phyloP scores from a whole-genome alignment of 1,284 basidiomycete genomes.

The Microbotryum intermedium region DNA sequence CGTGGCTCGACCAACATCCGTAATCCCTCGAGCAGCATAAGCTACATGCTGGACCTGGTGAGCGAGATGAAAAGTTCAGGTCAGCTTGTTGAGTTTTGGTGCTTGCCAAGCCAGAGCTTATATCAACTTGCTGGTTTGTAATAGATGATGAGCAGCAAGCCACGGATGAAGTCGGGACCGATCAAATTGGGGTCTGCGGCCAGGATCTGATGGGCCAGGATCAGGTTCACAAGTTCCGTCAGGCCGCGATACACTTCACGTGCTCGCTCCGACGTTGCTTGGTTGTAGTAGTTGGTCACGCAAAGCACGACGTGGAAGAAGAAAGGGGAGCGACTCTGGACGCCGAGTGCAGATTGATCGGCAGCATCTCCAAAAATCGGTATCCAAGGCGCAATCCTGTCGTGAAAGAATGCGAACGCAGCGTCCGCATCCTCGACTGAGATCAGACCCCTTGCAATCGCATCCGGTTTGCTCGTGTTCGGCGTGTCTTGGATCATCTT shows the following conservation, averaged over 20 bases:
- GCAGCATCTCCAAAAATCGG: constrained; percentile 4
- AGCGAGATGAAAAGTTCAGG: neutral
- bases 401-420: constrained; percentile 22
- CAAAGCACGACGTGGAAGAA: constrained; percentile 25
- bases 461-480: constrained; percentile 9
- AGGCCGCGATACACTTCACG: constrained; percentile 24
- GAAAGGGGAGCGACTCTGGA: constrained; percentile 16
- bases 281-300: constrained; percentile 29
- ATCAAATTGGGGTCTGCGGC: constrained; percentile 14
- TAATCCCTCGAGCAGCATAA: too few relatives aligned
- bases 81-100: neutral
- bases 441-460: constrained; percentile 18
- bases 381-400: constrained; percentile 24
- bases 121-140: constrained; percentile 12
- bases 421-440: constrained; percentile 18
- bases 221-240: constrained; percentile 19
- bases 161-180: constrained; percentile 18
- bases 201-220: constrained; percentile 15
- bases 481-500: constrained; percentile 6
- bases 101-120: neutral
- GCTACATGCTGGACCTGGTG: too few relatives aligned
- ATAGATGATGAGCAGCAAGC: constrained; percentile 19
- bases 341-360: constrained; percentile 4
- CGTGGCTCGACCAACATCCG: constrained; percentile 1
- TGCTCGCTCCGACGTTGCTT: constrained; percentile 11